These are phyloP conservation scores for Starmerella khaoyaiensis DNA, from an alignment of 805 yeast species.

Conservation along the genomic window DNA sequence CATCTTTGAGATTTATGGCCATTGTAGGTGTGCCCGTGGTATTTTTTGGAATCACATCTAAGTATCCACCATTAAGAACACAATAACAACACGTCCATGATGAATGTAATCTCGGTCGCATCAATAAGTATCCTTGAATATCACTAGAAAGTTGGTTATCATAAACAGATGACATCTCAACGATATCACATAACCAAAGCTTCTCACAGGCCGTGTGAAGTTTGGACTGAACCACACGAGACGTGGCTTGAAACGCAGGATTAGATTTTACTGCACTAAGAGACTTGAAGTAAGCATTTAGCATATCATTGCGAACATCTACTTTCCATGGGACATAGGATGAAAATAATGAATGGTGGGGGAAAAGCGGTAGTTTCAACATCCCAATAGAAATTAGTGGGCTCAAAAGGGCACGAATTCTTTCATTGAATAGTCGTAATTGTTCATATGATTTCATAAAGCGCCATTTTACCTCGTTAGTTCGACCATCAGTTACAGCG, in stretches of 20 bases:
- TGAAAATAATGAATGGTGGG: constrained; percentile 43
- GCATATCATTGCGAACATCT: constrained; percentile 42
- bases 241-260: too few relatives aligned
- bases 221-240: too few relatives aligned
- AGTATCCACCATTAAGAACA: constrained; percentile 6
- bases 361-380: constrained; percentile 40
- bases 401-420: constrained; percentile 36
- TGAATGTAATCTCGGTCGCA: too few relatives aligned
- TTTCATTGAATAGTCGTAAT: constrained; percentile 47
- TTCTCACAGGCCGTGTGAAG: too few relatives aligned
- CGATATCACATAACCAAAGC: constrained; percentile 11
- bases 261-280: constrained; percentile 4
- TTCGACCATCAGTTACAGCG: constrained; percentile 36
- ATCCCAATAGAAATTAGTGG: constrained; percentile 25
- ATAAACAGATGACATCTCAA: not conserved
- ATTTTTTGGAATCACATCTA: constrained; percentile 4
- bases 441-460: constrained; percentile 52
- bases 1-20: constrained; percentile 2
- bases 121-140: too few relatives aligned
- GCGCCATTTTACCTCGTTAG: constrained; percentile 60
- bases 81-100: constrained; percentile 7
- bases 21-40: not conserved
- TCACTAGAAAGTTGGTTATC: too few relatives aligned
- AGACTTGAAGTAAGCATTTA: constrained; percentile 38
- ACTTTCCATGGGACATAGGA: constrained; percentile 52